phyloP scores from a whole-genome alignment of 225 moss, liverwort and hornwort species.

The Climacium dendroides region DNA sequence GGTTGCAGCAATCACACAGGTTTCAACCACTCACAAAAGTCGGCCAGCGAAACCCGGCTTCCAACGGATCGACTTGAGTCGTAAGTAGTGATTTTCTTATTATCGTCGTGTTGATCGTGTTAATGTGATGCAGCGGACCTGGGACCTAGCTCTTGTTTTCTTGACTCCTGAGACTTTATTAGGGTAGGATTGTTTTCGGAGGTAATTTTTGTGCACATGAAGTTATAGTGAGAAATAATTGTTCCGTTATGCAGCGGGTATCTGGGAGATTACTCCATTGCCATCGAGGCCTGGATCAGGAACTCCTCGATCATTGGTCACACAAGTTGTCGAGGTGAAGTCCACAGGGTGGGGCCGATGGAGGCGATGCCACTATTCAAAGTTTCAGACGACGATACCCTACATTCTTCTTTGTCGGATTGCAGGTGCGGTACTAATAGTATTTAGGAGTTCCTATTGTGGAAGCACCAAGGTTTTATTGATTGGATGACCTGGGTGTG shows the following conservation, averaged over 20 bases:
- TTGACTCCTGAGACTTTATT: not conserved
- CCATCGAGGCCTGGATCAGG: conserved; percentile 35
- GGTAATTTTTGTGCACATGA: not conserved
- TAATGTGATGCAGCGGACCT: not conserved
- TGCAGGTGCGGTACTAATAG: conserved; percentile 27
- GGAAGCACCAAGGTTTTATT: not conserved
- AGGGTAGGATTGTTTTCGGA: not conserved
- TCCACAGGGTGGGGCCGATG: conserved; percentile 78
- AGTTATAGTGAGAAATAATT: not conserved
- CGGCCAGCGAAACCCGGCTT: conserved; percentile 37
- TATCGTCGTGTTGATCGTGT: not conserved
- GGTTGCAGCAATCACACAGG: conserved; percentile 57
- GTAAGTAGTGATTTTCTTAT: conserved; percentile 17
- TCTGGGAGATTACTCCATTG: conserved; percentile 69
- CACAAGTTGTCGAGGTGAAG: conserved; percentile 71
- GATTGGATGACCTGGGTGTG: not conserved
- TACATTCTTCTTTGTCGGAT: conserved; percentile 72
- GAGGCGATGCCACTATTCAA: conserved; percentile 59
- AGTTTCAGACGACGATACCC: conserved; percentile 67
- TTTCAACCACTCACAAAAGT: conserved; percentile 51
- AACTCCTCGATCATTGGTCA: conserved; percentile 54
- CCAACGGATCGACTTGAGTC: conserved; percentile 58
- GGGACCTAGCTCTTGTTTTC: not conserved
- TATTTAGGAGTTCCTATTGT: not conserved
- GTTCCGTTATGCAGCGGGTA: conserved; percentile 47